These are phyloP conservation scores for Pythium periplocum DNA, from an alignment of 352 stramenopile genomes.

Conservation along the genomic window DNA sequence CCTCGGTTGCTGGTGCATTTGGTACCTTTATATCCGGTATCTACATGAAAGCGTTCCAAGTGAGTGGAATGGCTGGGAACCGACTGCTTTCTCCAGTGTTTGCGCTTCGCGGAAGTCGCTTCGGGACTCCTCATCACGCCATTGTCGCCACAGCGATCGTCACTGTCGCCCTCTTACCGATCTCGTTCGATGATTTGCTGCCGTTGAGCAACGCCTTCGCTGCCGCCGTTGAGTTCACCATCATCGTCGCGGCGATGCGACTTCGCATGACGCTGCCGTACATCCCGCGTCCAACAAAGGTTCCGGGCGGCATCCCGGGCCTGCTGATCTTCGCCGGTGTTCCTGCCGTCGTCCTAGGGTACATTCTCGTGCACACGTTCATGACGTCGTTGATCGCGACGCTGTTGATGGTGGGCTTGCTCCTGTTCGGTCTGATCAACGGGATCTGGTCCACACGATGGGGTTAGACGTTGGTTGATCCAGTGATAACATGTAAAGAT, in stretches of 20 bases:
- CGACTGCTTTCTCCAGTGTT: conserved; percentile 81
- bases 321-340: conserved; percentile 17
- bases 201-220: conserved; percentile 90
- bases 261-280: conserved; percentile 65
- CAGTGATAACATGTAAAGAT: too few relatives aligned
- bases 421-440: conserved; percentile 28
- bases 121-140: conserved; percentile 37
- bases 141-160: conserved; percentile 30
- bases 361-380: conserved; percentile 15
- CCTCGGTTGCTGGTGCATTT: conserved; percentile 75
- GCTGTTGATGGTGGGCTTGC: conserved; percentile 31
- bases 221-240: conserved; percentile 73
- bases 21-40: conserved; percentile 90
- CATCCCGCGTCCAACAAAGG: conserved; percentile 50
- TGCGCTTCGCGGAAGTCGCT: conserved; percentile 35
- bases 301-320: conserved; percentile 27
- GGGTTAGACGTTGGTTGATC: too few relatives aligned
- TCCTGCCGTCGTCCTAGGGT: conserved; percentile 6
- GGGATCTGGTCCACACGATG: conserved; percentile 8
- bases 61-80: conserved; percentile 70
- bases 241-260: conserved; percentile 86
- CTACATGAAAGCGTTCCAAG: conserved; percentile 85
- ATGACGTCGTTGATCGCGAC: conserved; percentile 7
- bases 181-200: conserved; percentile 58
- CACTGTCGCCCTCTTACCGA: conserved; percentile 26